phyloP scores from a whole-genome alignment of 257 asterid genomes.

The Nicotiana knightiana region DNA sequence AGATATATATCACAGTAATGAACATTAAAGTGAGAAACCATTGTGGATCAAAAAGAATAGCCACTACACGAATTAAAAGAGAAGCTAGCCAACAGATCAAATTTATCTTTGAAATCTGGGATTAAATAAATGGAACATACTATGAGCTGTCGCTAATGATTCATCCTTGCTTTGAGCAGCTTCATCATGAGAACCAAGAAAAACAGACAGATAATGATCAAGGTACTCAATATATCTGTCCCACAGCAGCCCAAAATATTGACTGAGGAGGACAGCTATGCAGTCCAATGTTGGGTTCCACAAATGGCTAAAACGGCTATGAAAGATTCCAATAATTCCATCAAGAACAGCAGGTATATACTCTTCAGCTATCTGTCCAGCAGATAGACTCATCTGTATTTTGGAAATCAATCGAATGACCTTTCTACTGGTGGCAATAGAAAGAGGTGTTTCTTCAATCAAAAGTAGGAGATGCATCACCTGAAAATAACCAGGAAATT shows the following conservation, averaged over 20 bases:
- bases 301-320: constrained; percentile 58
- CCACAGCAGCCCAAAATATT: constrained; percentile 56
- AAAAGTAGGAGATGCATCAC: constrained; percentile 62
- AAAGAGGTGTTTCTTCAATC: constrained; percentile 63
- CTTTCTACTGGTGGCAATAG: constrained; percentile 62
- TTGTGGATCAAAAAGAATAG: neutral
- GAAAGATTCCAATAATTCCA: constrained; percentile 78
- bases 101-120: neutral
- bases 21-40: neutral
- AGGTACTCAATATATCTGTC: constrained; percentile 50
- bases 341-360: constrained; percentile 47
- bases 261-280: constrained; percentile 51
- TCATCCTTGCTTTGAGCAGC: constrained; percentile 24
- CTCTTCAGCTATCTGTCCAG: constrained; percentile 47
- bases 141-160: constrained; percentile 27
- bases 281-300: constrained; percentile 80
- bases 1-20: constrained; percentile 6
- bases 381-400: constrained; percentile 58
- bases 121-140: constrained; percentile 33
- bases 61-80: neutral
- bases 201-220: constrained; percentile 45
- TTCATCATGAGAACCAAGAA: constrained; percentile 42
- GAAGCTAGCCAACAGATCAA: neutral
- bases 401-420: constrained; percentile 53
- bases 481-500: constrained; percentile 38